Base-by-base conservation (phyloP, 768 basidiomycete species). In the Asterophora lycoperdoides region DNA sequence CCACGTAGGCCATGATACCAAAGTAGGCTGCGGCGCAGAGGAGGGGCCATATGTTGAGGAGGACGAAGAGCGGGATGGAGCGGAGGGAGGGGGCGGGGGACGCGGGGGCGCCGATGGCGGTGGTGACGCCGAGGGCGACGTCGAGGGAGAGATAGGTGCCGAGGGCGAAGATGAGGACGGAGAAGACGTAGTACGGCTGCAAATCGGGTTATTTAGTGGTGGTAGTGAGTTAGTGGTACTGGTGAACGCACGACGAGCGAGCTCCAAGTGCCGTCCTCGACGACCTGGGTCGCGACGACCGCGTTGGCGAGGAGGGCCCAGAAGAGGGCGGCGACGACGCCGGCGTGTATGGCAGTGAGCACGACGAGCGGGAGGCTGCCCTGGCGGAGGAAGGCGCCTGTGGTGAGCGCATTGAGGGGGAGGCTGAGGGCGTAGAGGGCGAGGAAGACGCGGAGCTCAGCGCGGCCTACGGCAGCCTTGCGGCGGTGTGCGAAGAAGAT, bases 401-500 rank as follows among this genome's bases (percentile, higher is more conserved):
- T 91, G 5, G 86, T 86, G 48, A 96, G 54, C 46, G 94, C 78
- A 67, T 93, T 89, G 46, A 95, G 72, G 8, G 82, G 80, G 19
- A 93, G 75, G 2, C 86, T 86, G 48, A 89, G 35, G 56, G 85
- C 69, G 68, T 92, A 91, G 11, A 86, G 49, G 19, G 68, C 55
- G 30, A 91, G 72, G 65, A 92, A 81, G 4, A 75, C 58, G 17
- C 84, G 77, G 32, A 93, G 70, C 68, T 93, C 90, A 44, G 82
- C 57, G 15, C 89, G 86, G 71, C 92, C 94, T 32, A 97, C 95
- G 14, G 95, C 95, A 9, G 94, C 95, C 59, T 83, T 85, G 46
- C 95, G 70, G 43, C 83, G 69, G 48, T 76, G 73, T 11, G 83
- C 78, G 40, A 75, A 63, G 28, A 72, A 68, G 34, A 90, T 73